These are phyloP conservation scores for Metrosideros polymorpha DNA, from an alignment of 441 rosid species.

Conservation along the genomic window DNA sequence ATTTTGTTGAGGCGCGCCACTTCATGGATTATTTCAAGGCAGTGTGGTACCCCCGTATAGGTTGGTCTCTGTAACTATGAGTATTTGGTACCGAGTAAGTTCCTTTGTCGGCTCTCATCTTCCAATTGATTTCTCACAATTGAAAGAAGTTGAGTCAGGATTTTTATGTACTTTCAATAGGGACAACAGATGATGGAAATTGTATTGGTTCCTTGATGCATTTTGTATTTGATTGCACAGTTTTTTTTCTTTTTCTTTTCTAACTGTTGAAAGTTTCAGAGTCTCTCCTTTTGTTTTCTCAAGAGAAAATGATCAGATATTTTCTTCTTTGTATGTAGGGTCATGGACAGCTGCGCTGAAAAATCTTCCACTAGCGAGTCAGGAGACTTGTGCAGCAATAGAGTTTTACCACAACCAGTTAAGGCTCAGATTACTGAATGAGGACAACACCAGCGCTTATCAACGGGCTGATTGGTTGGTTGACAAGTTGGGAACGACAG, in stretches of 20 bases:
- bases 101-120: not conserved
- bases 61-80: conserved; percentile 18
- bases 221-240: not conserved
- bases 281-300: not conserved
- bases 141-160: not conserved
- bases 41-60: conserved; percentile 71
- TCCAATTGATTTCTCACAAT: not conserved
- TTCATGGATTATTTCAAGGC: conserved; percentile 85
- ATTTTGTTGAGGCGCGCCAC: conserved; percentile 40
- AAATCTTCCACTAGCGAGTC: conserved; percentile 72
- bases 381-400: conserved; percentile 80
- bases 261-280: not conserved
- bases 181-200: not conserved
- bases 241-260: not conserved
- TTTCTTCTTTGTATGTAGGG: conserved; percentile 27
- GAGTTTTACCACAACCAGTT: conserved; percentile 83
- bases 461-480: conserved; percentile 91
- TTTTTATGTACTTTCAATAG: not conserved
- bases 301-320: not conserved
- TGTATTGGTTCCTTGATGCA: not conserved
- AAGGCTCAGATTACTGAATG: conserved; percentile 65
- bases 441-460: conserved; percentile 48
- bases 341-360: conserved; percentile 47
- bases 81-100: not conserved
- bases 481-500: conserved; percentile 79